These are phyloP conservation scores for Pleochaeta shiraiana DNA, from an alignment of 2,329 filamentous ascomycete species.

Conservation along the genomic window DNA sequence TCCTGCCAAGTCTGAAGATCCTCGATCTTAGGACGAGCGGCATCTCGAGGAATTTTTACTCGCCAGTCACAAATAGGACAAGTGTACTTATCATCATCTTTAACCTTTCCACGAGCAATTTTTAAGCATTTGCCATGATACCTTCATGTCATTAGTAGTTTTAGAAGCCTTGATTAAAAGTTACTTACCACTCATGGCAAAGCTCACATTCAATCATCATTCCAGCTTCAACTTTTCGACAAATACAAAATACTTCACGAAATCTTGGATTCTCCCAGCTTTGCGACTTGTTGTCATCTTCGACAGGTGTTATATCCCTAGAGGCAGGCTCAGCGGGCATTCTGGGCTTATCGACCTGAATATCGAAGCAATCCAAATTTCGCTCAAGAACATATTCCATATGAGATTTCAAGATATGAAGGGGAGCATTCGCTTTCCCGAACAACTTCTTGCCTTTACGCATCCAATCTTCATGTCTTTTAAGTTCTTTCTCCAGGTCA, in stretches of 20 bases:
- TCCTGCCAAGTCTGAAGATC: slow-evolving; percentile 68
- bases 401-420: slow-evolving; percentile 87
- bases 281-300: slow-evolving; percentile 27
- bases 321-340: slow-evolving; percentile 84
- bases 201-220: slow-evolving; percentile 99
- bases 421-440: slow-evolving; percentile 88
- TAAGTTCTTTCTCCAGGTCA: slow-evolving; percentile 85
- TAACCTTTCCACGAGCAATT: slow-evolving; percentile 91
- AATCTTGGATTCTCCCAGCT: slow-evolving; percentile 39
- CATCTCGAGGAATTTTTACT: slow-evolving; percentile 90
- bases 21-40: slow-evolving; percentile 83
- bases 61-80: slow-evolving; percentile 97
- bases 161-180: not conserved
- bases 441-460: slow-evolving; percentile 93
- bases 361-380: slow-evolving; percentile 80
- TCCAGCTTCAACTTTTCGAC: slow-evolving; percentile 74
- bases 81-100: slow-evolving; percentile 96
- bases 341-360: slow-evolving; percentile 62
- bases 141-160: slow-evolving; percentile 25
- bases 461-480: slow-evolving; percentile 98
- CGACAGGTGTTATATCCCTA: slow-evolving; percentile 41
- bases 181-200: slow-evolving; percentile 89
- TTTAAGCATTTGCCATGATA: slow-evolving; percentile 98
- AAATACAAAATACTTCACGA: slow-evolving; percentile 89
- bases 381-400: slow-evolving; percentile 85